phyloP scores from a whole-genome alignment of 2,329 filamentous ascomycete species.

The Didymella glomerata region DNA sequence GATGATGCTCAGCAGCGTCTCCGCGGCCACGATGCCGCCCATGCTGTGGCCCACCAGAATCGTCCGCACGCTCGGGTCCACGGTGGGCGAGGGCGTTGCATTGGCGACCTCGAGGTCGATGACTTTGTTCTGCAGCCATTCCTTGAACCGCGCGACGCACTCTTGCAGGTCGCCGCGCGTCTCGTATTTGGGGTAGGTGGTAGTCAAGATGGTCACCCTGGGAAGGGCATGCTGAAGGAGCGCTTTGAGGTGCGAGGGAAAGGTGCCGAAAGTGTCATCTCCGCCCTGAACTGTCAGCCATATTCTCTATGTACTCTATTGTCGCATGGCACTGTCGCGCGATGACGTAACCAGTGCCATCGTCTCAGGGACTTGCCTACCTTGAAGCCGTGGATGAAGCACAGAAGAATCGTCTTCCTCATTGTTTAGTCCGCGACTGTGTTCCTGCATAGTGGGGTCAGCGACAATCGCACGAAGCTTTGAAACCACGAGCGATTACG shows the following conservation, averaged over 20 bases:
- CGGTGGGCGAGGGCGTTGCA: conserved; percentile 79
- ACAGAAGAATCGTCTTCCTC: conserved; percentile 81
- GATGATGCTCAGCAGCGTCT: conserved; percentile 79
- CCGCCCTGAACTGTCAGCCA: conserved; percentile 64
- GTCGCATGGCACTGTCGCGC: not conserved
- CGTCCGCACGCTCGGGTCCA: conserved; percentile 84
- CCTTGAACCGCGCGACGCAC: conserved; percentile 76
- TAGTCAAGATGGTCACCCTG: conserved; percentile 70
- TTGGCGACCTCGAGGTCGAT: conserved; percentile 92
- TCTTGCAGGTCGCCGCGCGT: conserved; percentile 79
- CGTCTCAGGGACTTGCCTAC: conserved; percentile 47
- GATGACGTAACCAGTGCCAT: conserved; percentile 1
- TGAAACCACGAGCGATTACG: conserved; percentile 29
- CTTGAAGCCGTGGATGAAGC: conserved; percentile 92
- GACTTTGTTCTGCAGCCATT: conserved; percentile 88
- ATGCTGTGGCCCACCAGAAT: conserved; percentile 87
- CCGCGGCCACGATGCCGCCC: conserved; percentile 90
- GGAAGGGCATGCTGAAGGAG: conserved; percentile 72
- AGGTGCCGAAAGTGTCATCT: conserved; percentile 79
- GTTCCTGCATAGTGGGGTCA: conserved; percentile 46
- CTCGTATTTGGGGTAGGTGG: conserved; percentile 83
- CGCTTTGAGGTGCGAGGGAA: conserved; percentile 74
- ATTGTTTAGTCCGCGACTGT: conserved; percentile 56
- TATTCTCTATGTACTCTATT: not conserved
- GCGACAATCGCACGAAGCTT: conserved; percentile 5